Base-by-base conservation (phyloP, 805 yeast species). In the Kuraishia ogatae region DNA sequence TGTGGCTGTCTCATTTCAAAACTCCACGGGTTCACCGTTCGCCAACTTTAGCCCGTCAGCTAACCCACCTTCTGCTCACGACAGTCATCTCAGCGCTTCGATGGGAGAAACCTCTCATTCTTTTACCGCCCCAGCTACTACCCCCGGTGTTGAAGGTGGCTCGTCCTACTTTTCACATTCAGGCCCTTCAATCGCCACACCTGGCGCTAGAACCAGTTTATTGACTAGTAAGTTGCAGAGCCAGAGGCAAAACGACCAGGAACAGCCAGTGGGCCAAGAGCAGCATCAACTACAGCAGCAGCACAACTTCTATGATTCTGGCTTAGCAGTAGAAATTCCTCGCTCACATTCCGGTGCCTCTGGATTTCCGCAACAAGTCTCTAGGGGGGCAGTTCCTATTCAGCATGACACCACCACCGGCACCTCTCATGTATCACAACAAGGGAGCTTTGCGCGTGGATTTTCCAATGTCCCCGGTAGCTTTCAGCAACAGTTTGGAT, bases 171-270 rank as follows among this genome's bases (percentile, higher is more conserved):
- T 35, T 15, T 35, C 43, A 3, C 43, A 35, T 35, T 35, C 43
- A 13, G 43, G 51, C 15, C 51, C 39, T n/a, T 15, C 21, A 17
- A 28, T 28, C 21, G 23, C 22, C 11, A 23, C 53, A 19, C 49
- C 43, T n/a, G 52, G 49, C 15, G 51, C 50, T 20, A 53, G 60
- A 39, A 54, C 58, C 24, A 58, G 60, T 48, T 52, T 58, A 29
- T 49, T 58, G 52, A 58, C 60, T 11, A 53, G 54, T 22, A 58
- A 56, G 43, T 54, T 52, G 28, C 60, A 52, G 50, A 57, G 49
- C 52, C 55, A 50, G 26, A 39, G 55, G 35, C 53, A 53, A 20
- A 35, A 29, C 15, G 49, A 47, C 47, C 54, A 53, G 54, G 39
- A 55, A 26, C 54, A 39, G 23, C 55, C 46, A 48, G 59, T 46